These are phyloP conservation scores for Ustilago esculenta DNA, from an alignment of 1,284 basidiomycete species.

Conservation along the genomic window DNA sequence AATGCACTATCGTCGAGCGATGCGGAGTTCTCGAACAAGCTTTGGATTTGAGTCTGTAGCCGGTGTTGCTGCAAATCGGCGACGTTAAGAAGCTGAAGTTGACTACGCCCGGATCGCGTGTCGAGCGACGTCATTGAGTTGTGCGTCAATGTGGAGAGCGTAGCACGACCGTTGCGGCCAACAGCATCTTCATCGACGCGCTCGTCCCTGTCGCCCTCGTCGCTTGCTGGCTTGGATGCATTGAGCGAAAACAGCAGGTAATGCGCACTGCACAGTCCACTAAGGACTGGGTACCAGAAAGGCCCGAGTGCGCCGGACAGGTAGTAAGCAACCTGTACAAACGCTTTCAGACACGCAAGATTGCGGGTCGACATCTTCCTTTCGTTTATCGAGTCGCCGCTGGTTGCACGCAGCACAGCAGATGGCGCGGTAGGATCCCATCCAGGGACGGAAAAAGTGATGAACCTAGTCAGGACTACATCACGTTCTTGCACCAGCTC, in stretches of 20 bases:
- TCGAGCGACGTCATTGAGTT: slow-evolving; percentile 35
- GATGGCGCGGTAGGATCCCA: slow-evolving; percentile 24
- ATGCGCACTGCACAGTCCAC: slow-evolving; percentile 67
- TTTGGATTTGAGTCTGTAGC: slow-evolving; percentile 43
- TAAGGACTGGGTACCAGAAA: slow-evolving; percentile 90
- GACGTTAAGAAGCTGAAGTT: slow-evolving; percentile 39
- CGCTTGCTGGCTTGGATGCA: neutral
- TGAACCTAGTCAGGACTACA: slow-evolving; percentile 85
- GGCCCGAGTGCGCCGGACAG: slow-evolving; percentile 83
- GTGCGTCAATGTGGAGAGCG: slow-evolving; percentile 42
- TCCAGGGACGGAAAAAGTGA: slow-evolving; percentile 79
- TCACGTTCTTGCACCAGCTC: slow-evolving; percentile 86
- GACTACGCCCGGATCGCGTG: slow-evolving; percentile 32
- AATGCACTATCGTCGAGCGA: slow-evolving; percentile 82
- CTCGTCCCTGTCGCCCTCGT: neutral
- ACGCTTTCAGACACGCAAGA: slow-evolving; percentile 84
- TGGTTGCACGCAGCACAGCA: neutral
- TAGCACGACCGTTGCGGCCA: slow-evolving; percentile 20
- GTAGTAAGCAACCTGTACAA: slow-evolving; percentile 81
- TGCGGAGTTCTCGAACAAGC: slow-evolving; percentile 71
- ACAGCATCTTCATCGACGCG: slow-evolving; percentile 2
- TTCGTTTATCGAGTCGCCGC: slow-evolving; percentile 2
- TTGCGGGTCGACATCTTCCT: slow-evolving; percentile 83
- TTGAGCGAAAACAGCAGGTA: slow-evolving; percentile 21
- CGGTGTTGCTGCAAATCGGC: slow-evolving; percentile 28